These are phyloP conservation scores for Venturia effusa DNA, from an alignment of 2,329 filamentous ascomycete species.

Conservation along the genomic window DNA sequence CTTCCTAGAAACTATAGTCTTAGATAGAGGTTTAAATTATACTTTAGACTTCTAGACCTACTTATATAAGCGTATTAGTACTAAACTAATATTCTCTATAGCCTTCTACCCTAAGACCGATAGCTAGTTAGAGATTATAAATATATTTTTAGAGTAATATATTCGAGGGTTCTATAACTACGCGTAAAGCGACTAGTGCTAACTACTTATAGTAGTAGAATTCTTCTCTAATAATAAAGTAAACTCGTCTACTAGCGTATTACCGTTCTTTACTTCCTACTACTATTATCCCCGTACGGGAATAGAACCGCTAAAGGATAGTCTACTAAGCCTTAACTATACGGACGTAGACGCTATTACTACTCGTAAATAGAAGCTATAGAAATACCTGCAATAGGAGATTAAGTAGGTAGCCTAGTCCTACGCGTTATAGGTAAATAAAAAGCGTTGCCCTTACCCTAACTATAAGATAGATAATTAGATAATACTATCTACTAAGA, in stretches of 20 bases:
- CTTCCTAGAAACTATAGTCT: neutral
- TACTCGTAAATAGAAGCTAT: too few species aligned
- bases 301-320: neutral
- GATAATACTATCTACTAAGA: too few species aligned
- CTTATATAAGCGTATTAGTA: neutral
- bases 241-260: neutral
- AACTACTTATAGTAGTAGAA: neutral
- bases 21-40: neutral
- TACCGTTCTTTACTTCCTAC: neutral
- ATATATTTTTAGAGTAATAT: neutral
- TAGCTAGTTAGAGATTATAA: neutral
- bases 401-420: too few species aligned
- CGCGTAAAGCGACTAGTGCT: neutral
- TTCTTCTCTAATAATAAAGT: too few species aligned
- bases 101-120: too few species aligned
- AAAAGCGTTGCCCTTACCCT: too few species aligned
- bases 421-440: too few species aligned
- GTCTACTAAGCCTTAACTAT: too few species aligned
- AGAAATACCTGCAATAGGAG: too few species aligned
- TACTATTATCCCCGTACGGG: neutral
- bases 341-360: too few species aligned
- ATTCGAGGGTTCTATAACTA: neutral
- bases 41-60: neutral
- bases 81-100: neutral
- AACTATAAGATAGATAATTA: too few species aligned